Evolutionary conservation across 805 yeast species (phyloP).

Genomic region (Saturnispora halmiae): DNA sequence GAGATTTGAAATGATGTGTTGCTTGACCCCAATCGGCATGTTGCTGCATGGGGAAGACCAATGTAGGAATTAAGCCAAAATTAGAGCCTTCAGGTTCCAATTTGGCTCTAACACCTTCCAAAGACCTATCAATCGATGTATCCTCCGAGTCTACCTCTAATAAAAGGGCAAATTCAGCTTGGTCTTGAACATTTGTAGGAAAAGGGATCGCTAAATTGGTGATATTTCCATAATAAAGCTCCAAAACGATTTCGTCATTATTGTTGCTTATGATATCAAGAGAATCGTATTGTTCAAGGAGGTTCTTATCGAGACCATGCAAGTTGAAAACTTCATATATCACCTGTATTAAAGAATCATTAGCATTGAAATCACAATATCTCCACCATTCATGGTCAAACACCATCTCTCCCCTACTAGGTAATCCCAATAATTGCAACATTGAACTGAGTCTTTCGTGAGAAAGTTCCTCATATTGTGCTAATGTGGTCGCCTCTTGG

Average conservation of each 20-base stretch:
- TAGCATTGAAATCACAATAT: conserved; percentile 8
- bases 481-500: conserved; percentile 19
- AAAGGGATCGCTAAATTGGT: not conserved
- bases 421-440: conserved; percentile 8
- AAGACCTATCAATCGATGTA: conserved; percentile 6
- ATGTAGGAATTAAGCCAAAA: conserved; percentile 20
- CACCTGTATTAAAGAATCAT: no score
- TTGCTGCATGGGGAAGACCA: conserved; percentile 19
- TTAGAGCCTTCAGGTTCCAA: conserved; percentile 8
- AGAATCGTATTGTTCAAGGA: not conserved
- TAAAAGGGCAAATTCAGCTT: conserved; percentile 2
- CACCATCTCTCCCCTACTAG: conserved; percentile 14
- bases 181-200: not conserved
- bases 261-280: not conserved
- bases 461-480: conserved; percentile 21
- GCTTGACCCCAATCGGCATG: conserved; percentile 15
- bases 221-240: not conserved
- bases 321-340: no score
- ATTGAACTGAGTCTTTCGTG: conserved; percentile 15
- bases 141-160: conserved; percentile 3
- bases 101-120: conserved; percentile 9
- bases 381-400: conserved; percentile 26
- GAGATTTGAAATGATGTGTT: conserved; percentile 15
- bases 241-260: not conserved
- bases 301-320: not conserved